Percentiles rank a stretch among this genome's conserved stretches.
Evolutionary conservation across 2,329 filamentous ascomycete species (phyloP).

Genomic region (Xylariaceae sp.): DNA sequence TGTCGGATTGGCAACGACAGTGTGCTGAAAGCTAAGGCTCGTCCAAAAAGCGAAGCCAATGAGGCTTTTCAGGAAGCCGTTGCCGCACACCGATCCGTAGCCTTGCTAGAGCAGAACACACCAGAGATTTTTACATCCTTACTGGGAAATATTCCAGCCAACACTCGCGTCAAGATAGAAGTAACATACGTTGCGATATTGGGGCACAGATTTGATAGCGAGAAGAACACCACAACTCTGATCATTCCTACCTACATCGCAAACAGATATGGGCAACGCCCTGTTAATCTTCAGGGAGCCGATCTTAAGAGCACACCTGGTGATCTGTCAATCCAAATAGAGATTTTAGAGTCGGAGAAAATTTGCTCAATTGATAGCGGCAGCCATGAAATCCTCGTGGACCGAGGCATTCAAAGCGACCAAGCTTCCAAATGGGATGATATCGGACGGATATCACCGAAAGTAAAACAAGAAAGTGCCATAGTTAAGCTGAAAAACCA

Average conservation of each 20-base stretch:
- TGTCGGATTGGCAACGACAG: conserved; percentile 34
- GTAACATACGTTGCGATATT: conserved; percentile 36
- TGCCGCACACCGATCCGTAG: conserved; percentile 6
- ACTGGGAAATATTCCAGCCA: conserved; percentile 35
- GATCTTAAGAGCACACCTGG: conserved; percentile 12
- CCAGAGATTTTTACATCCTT: conserved; percentile 38
- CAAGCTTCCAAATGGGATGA: conserved; percentile 23
- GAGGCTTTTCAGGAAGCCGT: conserved; percentile 22
- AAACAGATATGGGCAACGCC: conserved; percentile 33
- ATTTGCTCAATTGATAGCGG: conserved; percentile 27
- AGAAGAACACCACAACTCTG: conserved; percentile 29
- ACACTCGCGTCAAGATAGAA: conserved; percentile 33
- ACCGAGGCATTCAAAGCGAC: conserved; percentile 14
- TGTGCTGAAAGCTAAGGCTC: conserved; percentile 30
- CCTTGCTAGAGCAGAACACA: conserved; percentile 36
- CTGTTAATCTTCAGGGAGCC: conserved; percentile 17
- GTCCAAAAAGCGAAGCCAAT: conserved; percentile 32
- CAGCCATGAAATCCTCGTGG: conserved; percentile 30
- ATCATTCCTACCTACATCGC: conserved; percentile 37
- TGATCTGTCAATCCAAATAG: conserved; percentile 23
- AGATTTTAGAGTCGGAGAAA: conserved; percentile 17
- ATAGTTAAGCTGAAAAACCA: conserved; percentile 19
- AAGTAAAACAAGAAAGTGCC: not conserved
- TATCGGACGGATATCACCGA: not conserved
- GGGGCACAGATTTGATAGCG: conserved; percentile 30